phyloP scores from a whole-genome alignment of 2,329 filamentous ascomycete species.

The Eutypa lata region DNA sequence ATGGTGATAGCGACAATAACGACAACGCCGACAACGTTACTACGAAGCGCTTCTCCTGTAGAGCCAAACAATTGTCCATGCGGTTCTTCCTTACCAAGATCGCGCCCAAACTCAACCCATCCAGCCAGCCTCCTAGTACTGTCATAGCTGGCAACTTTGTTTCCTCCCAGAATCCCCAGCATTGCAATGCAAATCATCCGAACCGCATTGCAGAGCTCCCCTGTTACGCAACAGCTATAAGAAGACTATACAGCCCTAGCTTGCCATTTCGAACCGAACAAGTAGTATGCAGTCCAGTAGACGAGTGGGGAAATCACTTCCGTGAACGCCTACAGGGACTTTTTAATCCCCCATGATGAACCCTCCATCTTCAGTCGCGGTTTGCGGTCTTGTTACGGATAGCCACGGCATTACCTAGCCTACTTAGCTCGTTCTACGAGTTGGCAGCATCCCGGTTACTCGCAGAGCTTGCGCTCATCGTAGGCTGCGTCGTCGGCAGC shows the following conservation, averaged over 20 bases:
- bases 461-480: conserved; percentile 85
- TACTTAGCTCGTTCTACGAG: conserved; percentile 39
- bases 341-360: not conserved
- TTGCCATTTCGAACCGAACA: not conserved
- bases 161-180: not conserved
- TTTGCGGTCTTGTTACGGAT: conserved; percentile 7
- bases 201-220: not conserved
- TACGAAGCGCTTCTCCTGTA: no score
- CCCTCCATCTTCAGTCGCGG: conserved; percentile 8
- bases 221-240: not conserved
- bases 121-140: no score
- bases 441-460: conserved; percentile 86
- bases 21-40: no score
- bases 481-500: conserved; percentile 64
- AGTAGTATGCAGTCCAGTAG: no score
- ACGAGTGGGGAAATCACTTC: conserved; percentile 1
- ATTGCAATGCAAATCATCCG: not conserved
- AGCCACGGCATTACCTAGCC: not conserved
- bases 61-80: no score
- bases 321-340: conserved; percentile 4
- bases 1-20: no score
- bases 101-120: no score
- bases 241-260: not conserved
- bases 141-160: not conserved
- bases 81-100: no score